These are phyloP conservation scores for Neurospora terricola DNA, from an alignment of 495 filamentous ascomycete species.

Conservation along the genomic window DNA sequence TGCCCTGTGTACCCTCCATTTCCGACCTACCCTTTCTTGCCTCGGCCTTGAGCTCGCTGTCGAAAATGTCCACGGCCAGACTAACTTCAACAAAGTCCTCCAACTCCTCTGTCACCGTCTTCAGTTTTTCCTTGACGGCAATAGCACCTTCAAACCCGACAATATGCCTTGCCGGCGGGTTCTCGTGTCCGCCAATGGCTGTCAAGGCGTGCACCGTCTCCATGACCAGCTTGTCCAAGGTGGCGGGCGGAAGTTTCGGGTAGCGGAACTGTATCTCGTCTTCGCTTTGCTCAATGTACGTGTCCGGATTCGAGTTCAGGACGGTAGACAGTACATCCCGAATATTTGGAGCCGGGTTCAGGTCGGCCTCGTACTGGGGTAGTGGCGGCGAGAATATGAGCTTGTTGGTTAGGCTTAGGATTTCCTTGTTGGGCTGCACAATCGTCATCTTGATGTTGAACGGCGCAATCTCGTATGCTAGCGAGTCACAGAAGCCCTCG, in stretches of 20 bases:
- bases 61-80: conserved; percentile 67
- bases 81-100: conserved; percentile 94
- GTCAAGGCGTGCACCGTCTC: conserved; percentile 90
- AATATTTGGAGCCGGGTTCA: conserved; percentile 69
- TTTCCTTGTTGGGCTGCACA: conserved; percentile 78
- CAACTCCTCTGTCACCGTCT: conserved; percentile 89
- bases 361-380: conserved; percentile 59
- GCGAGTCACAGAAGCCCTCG: conserved; percentile 94
- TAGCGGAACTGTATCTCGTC: conserved; percentile 59
- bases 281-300: conserved; percentile 32
- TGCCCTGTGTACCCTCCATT: conserved; percentile 2
- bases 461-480: conserved; percentile 93
- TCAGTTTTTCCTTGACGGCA: conserved; percentile 90
- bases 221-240: conserved; percentile 59
- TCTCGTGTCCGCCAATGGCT: conserved; percentile 88
- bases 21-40: conserved; percentile 25
- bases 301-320: conserved; percentile 46
- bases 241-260: conserved; percentile 53
- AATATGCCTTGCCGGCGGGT: conserved; percentile 88
- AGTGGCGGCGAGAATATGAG: conserved; percentile 72
- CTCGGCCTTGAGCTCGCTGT: conserved; percentile 39
- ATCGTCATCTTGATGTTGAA: conserved; percentile 97
- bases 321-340: conserved; percentile 72
- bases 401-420: conserved; percentile 72
- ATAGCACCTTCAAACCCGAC: conserved; percentile 84